Percentiles rank a stretch among this genome's conserved stretches.
Conservation (phyloP, 2,329 filamentous ascomycete species). For the Byssoonygena ceratinophila region DNA sequence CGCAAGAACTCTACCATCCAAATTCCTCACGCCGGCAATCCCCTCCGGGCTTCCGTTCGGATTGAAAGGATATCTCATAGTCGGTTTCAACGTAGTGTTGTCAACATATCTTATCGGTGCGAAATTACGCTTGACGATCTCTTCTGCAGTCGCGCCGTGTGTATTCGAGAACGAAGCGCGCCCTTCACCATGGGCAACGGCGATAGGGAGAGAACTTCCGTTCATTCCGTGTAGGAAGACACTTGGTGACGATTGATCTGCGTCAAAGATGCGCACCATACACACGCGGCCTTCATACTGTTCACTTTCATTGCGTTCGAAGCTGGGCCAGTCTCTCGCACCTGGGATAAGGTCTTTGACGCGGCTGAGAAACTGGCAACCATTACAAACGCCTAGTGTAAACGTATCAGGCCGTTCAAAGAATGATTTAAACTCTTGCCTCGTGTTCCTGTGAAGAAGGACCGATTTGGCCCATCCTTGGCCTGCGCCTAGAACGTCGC, state of each 20-base stretch:
- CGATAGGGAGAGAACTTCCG: slow-evolving; percentile 70
- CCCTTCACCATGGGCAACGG: slow-evolving; percentile 84
- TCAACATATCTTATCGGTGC: slow-evolving; percentile 76
- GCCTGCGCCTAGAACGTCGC: slow-evolving; percentile 84
- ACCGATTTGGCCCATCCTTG: slow-evolving; percentile 94
- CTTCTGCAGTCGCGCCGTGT: slow-evolving; percentile 34
- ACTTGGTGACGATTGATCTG: slow-evolving; percentile 46
- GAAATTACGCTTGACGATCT: slow-evolving; percentile 55
- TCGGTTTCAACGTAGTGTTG: slow-evolving; percentile 59
- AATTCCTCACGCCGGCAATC: slow-evolving; percentile 67
- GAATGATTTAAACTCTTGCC: slow-evolving; percentile 70
- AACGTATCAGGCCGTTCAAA: slow-evolving; percentile 86
- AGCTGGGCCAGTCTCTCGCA: slow-evolving; percentile 70
- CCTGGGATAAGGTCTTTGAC: slow-evolving; percentile 77
- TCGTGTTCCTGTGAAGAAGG: slow-evolving; percentile 64
- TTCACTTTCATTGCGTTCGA: slow-evolving; percentile 71
- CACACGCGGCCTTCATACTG: slow-evolving; percentile 82
- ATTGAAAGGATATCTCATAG: slow-evolving; percentile 79
- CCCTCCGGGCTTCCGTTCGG: slow-evolving; percentile 74
- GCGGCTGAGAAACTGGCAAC: slow-evolving; percentile 85
- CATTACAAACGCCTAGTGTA: slow-evolving; percentile 88
- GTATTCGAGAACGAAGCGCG: slow-evolving; percentile 59
- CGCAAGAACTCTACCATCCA: slow-evolving; percentile 69
- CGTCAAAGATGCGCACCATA: slow-evolving; percentile 70
- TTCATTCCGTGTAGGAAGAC: slow-evolving; percentile 88